A percentile compares a stretch with the other conserved stretches of the same genome.
These are phyloP conservation scores for Rubia balearica DNA, from an alignment of 305 asterid genomes.

Conservation along the genomic window DNA sequence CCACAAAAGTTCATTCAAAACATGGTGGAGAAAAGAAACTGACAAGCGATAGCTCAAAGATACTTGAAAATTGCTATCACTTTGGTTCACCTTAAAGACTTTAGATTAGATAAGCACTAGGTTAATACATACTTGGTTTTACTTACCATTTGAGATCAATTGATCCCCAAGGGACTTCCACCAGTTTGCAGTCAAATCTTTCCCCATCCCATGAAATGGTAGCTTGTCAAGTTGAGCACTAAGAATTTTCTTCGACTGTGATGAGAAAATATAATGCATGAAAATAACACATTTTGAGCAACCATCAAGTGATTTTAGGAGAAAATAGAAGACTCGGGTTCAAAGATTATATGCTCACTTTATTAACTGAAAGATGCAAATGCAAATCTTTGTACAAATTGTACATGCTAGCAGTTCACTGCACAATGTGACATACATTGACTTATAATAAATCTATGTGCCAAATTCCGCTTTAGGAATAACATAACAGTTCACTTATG, in stretches of 20 bases:
- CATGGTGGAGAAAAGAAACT: neutral
- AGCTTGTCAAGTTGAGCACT: constrained; percentile 74
- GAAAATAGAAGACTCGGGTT: neutral
- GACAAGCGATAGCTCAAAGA: neutral
- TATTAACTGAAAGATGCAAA: neutral
- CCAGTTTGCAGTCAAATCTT: constrained; percentile 83
- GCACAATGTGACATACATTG: neutral
- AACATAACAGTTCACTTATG: no score
- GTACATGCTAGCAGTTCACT: neutral
- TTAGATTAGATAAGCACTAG: neutral
- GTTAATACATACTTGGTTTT: neutral
- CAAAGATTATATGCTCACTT: neutral
- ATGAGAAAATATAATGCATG: neutral
- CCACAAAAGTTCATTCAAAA: neutral
- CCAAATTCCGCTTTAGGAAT: neutral
- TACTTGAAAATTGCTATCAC: neutral
- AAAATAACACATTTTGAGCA: neutral
- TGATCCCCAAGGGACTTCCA: constrained; percentile 87
- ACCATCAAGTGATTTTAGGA: constrained; percentile 1
- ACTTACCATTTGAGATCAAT: constrained; percentile 67
- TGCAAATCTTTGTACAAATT: neutral
- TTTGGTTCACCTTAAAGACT: neutral
- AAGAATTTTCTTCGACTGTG: constrained; percentile 74
- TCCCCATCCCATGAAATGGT: constrained; percentile 91
- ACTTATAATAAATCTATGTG: neutral